Conservation (phyloP, 2,329 filamentous ascomycete genomes). For the Leptographium procerum region DNA sequence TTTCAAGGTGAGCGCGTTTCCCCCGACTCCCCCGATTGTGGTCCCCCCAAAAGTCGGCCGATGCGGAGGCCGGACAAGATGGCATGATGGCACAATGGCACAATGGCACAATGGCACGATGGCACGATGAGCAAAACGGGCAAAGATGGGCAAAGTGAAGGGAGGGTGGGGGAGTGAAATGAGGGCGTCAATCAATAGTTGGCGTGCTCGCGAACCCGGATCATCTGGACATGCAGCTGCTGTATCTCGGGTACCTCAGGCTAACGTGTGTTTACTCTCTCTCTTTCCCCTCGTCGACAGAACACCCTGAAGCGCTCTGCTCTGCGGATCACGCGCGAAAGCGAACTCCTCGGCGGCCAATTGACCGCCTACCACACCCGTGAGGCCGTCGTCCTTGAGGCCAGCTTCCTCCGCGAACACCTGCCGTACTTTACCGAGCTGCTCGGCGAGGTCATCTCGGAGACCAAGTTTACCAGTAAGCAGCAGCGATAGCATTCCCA, state of each 20-base stretch:
- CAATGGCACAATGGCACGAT: not conserved
- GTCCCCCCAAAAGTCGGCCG: no score
- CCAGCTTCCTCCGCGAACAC: conserved; percentile 91
- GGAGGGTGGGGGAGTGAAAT: no score
- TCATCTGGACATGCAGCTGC: no score
- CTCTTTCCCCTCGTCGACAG: no score
- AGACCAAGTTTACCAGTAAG: conserved; percentile 76
- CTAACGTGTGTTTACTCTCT: not conserved
- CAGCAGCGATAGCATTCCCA: no score
- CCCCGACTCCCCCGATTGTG: no score
- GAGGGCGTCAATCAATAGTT: no score
- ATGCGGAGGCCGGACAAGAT: conserved; percentile 6
- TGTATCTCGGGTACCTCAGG: no score
- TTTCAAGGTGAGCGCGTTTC: conserved; percentile 73
- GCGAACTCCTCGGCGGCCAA: conserved; percentile 88
- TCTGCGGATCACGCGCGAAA: conserved; percentile 85
- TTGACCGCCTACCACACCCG: conserved; percentile 80
- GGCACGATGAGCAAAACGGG: not conserved
- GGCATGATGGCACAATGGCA: not conserved
- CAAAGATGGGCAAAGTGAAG: not conserved
- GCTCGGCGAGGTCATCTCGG: conserved; percentile 77
- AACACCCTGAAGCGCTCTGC: conserved; percentile 82
- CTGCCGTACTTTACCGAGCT: conserved; percentile 97
- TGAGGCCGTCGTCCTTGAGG: conserved; percentile 83
- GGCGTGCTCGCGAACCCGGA: no score